Base-by-base conservation (phyloP, 495 filamentous ascomycete genomes). In the Xylaria castorea region DNA sequence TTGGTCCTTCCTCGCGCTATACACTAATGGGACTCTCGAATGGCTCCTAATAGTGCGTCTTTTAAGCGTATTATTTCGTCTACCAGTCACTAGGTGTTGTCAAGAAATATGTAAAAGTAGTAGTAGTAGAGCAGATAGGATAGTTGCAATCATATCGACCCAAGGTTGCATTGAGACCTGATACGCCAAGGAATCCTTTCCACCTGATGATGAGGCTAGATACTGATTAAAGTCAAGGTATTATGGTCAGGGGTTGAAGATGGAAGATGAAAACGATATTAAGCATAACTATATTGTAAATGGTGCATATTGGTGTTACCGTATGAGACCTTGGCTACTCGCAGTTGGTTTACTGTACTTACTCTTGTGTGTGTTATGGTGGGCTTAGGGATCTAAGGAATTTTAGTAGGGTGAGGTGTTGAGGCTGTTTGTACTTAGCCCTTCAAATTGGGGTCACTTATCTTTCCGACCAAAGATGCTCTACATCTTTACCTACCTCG, bases 181-280 rank as follows among this genome's bases (percentile, higher is more conserved):
- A 70, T 62, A 62, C 67, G 67, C 67, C 67, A 70, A 70, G 67
- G 8, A 61, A 70, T 70, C 67, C 67, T 70, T 53, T 16, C 22
- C 18, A 70, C 67, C 55, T 46, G 40, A 51, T 34, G 34, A 38
- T 38, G 7, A 51, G 22, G 51, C 36, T 46, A 44, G 65, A 40
- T 16, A 68, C 40, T 30, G 20, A 22, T 32, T 34, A 42, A 65
- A 14, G n/a, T 32, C 7, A 32, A 42, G 34, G 27, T 65, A 38
- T 1, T 63, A 46, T 42, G n/a, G 40, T 20, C 22, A 46, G 38
- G 62, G 42, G 22, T 46, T 38, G 12, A 65, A 65, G 20, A 2
- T 20, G 55, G 12, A 18, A 2, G 5, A 20, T 22, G 6, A 38
- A 38, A 22, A 38, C 18, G 18, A 38, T 38, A 38, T 36, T 1